Evolutionary conservation across 441 rosid genomes (phyloP).

Genomic region (Populus hybrid): DNA sequence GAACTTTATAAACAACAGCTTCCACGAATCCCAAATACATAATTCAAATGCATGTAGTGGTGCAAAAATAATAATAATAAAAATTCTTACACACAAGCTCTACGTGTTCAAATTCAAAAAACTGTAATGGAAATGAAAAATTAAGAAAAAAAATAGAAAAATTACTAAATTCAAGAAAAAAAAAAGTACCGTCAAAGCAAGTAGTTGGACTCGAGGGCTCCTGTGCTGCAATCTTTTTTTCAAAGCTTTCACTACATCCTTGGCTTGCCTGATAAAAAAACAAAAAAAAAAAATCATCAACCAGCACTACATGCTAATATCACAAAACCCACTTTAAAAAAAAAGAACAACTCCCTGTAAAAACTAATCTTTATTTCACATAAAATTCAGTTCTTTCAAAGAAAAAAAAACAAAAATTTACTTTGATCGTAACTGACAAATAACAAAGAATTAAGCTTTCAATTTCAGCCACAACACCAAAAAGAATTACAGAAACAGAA

Average conservation of each 20-base stretch:
- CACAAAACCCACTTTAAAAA: too few relatives aligned
- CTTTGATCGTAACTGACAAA: neutral
- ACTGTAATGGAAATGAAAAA: too few relatives aligned
- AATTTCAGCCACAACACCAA: neutral
- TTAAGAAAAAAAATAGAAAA: neutral
- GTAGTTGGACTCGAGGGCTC: conserved; percentile 73
- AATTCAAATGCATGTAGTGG: neutral
- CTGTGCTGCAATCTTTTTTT: conserved; percentile 90
- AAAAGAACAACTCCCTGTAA: too few relatives aligned
- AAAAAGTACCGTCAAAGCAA: conserved; percentile 74
- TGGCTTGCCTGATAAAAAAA: conserved; percentile 66
- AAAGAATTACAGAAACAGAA: neutral
- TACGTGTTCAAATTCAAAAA: neutral
- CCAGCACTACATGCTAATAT: neutral
- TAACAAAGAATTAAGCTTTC: neutral
- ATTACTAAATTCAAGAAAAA: neutral
- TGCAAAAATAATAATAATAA: neutral
- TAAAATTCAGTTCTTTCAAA: neutral
- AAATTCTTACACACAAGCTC: too few relatives aligned
- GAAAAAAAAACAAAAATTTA: neutral
- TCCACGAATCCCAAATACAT: neutral
- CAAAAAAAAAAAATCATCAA: neutral
- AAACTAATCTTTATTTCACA: too few relatives aligned
- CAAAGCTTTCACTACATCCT: conserved; percentile 90
- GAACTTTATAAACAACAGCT: neutral